Evolutionary conservation across 2,329 filamentous ascomycete genomes (phyloP), one percentile per base, ranked within the genome.

Genomic region (Neonectria neomacrospora): DNA sequence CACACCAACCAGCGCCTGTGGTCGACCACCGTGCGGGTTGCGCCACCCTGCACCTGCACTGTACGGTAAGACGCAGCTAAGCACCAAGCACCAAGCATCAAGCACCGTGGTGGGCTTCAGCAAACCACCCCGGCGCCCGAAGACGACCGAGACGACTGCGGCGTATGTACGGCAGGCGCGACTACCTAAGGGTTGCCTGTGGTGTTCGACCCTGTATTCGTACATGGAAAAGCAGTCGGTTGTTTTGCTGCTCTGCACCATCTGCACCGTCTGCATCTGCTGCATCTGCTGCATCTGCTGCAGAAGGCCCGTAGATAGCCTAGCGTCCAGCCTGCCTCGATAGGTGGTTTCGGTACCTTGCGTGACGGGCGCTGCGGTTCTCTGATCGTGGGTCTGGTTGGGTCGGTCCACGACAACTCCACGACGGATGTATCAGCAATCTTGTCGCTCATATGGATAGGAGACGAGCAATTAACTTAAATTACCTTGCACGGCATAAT

Each of bases 301-400:
- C 22, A 48, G 11, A 10, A 53, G 50, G 41, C 47, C 48, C 51
- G 55, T 52, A 59, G 51, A 52, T 53, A 56, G 57, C 61, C 61
- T 63, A 63, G 61, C 61, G 61, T 44, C 47, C 50, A 58, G 28
- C 41, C 41, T 52, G 59, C 59, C 37, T 57, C 56, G 47, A 50
- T 50, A 32, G 47, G 47, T 32, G 3, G 16, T 50, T 50, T 50
- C 47, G 28, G 28, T 50, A 50, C 47, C 47, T 50, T 50, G 26
- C 47, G 28, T 30, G 28, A 32, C 47, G 47, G 47, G 47, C 47
- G 47, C 22, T 37, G 14, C 28, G 32, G 26, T 32, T 6, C n/a
- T 20, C 10, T 50, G 47, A 22, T 50, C 28, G 28, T 30, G 26
- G 47, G 47, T 18, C 39, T 34, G 26, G 51, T 51, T 34, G 53